phyloP scores from a whole-genome alignment of 768 basidiomycete species.

The Hortiboletus campestris region DNA sequence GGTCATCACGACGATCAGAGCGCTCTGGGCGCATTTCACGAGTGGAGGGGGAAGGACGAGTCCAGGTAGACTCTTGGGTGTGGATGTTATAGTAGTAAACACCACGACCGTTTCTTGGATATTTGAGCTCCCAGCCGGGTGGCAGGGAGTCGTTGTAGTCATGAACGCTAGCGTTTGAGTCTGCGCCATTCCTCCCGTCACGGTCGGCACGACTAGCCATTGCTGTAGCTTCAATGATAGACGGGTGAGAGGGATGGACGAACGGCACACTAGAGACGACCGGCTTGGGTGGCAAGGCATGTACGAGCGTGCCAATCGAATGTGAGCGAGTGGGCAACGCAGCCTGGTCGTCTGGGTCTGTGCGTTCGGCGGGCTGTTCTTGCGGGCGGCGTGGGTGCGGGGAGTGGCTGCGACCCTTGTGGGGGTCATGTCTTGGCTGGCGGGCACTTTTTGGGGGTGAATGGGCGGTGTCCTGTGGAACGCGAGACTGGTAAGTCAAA shows the following conservation, averaged over 20 bases:
- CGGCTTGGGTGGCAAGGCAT: slow-evolving; percentile 70
- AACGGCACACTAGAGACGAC: slow-evolving; percentile 49
- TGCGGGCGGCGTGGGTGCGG: slow-evolving; percentile 6
- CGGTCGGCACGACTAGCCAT: slow-evolving; percentile 50
- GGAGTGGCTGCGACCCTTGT: background rate
- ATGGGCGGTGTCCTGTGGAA: slow-evolving; percentile 29
- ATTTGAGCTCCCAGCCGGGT: slow-evolving; percentile 59
- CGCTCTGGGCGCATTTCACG: slow-evolving; percentile 26
- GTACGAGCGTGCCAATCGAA: slow-evolving; percentile 47
- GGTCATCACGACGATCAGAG: slow-evolving; percentile 26
- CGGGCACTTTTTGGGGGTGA: slow-evolving; percentile 20
- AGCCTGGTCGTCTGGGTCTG: slow-evolving; percentile 21
- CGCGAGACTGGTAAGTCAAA: slow-evolving; percentile 41
- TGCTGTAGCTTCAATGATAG: slow-evolving; percentile 58
- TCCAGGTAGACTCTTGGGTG: slow-evolving; percentile 60
- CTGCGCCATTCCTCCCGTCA: slow-evolving; percentile 42
- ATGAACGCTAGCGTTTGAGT: slow-evolving; percentile 19
- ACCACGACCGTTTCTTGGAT: slow-evolving; percentile 47
- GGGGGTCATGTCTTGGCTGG: slow-evolving; percentile 14
- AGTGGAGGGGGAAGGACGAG: slow-evolving; percentile 39
- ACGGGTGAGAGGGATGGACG: slow-evolving; percentile 54
- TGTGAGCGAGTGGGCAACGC: slow-evolving; percentile 23
- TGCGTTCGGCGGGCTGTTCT: slow-evolving; percentile 9
- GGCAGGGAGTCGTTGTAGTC: slow-evolving; percentile 43
- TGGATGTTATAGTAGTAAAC: slow-evolving; percentile 58